Evolutionary conservation across 2,329 filamentous ascomycete genomes (phyloP).

Genomic region (Neonectria neomacrospora): DNA sequence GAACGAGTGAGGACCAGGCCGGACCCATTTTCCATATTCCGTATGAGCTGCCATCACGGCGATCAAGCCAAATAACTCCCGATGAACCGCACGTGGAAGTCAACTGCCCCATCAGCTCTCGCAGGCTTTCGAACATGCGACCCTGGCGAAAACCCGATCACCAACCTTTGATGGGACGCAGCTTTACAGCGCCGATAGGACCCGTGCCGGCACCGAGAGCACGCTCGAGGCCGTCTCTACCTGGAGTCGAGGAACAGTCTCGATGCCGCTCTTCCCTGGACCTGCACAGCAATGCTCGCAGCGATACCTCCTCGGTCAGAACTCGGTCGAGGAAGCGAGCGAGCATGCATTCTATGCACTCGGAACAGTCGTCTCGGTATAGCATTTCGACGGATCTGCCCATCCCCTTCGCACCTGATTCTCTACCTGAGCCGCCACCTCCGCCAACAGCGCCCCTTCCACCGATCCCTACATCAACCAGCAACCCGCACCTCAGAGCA

Average conservation of each 20-base stretch:
- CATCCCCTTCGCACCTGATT: slow-evolving; percentile 38
- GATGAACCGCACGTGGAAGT: slow-evolving; percentile 33
- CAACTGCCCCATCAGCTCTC: slow-evolving; percentile 39
- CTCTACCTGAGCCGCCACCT: slow-evolving; percentile 42
- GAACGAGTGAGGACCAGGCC: slow-evolving; percentile 29
- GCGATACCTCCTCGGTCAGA: slow-evolving; percentile 35
- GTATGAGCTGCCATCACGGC: slow-evolving; percentile 36
- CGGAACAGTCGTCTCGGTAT: slow-evolving; percentile 40
- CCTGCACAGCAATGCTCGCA: slow-evolving; percentile 39
- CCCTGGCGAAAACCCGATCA: slow-evolving; percentile 45
- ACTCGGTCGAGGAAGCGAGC: slow-evolving; percentile 42
- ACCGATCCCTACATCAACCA: slow-evolving; percentile 45
- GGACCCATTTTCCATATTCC: slow-evolving; percentile 29
- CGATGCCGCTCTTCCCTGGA: slow-evolving; percentile 51
- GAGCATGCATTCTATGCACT: slow-evolving; percentile 45
- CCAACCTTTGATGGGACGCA: slow-evolving; percentile 24
- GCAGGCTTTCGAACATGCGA: slow-evolving; percentile 47
- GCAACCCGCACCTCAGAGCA: slow-evolving; percentile 35
- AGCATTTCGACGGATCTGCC: slow-evolving; percentile 41
- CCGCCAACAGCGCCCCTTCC: slow-evolving; percentile 48
- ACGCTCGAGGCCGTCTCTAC: slow-evolving; percentile 37
- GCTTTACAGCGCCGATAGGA: slow-evolving; percentile 26
- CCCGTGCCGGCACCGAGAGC: slow-evolving; percentile 33
- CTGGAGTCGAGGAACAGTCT: slow-evolving; percentile 30
- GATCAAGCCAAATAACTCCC: slow-evolving; percentile 37